Evolutionary conservation across 163 green algal genomes (phyloP).

Genomic region (Volvox carteri): DNA sequence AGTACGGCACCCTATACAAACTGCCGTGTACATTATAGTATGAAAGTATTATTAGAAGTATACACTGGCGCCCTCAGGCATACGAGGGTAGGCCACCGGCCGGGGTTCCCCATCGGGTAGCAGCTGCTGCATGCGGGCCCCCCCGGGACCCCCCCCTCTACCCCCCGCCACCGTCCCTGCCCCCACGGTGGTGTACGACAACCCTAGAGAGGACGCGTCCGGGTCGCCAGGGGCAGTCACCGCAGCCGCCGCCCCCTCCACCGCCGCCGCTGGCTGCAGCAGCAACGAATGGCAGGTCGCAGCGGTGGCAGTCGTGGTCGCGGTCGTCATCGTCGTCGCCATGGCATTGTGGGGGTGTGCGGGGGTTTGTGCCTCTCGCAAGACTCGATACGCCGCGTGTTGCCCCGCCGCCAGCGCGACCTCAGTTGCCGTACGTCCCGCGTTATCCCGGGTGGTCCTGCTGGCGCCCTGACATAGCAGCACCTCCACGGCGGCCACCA

Average conservation of each 20-base stretch:
- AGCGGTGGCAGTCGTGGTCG: no score
- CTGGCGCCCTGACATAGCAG: slow-evolving; percentile 29
- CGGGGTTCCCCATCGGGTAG: not conserved
- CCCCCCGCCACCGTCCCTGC: no score
- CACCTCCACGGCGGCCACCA: not conserved
- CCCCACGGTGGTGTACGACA: no score
- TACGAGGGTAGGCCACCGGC: slow-evolving; percentile 8
- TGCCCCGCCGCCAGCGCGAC: slow-evolving; percentile 41
- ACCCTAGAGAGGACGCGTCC: no score
- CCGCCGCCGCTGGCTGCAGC: not conserved
- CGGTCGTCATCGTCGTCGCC: no score
- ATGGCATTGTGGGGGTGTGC: no score
- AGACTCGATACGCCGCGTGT: not conserved
- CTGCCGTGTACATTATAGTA: no score
- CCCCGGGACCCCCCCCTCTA: no score
- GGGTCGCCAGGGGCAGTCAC: no score
- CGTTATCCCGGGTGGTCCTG: slow-evolving; percentile 27
- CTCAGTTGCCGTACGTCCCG: slow-evolving; percentile 29
- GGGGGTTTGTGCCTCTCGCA: slow-evolving; percentile 27
- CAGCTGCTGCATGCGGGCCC: no score
- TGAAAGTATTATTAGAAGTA: no score
- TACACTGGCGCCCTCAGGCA: slow-evolving; percentile 3
- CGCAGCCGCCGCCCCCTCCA: not conserved
- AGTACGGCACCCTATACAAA: no score
- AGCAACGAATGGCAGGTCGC: not conserved